These are phyloP conservation scores for Boechera stricta DNA, from an alignment of 345 rosid genomes.

Conservation along the genomic window DNA sequence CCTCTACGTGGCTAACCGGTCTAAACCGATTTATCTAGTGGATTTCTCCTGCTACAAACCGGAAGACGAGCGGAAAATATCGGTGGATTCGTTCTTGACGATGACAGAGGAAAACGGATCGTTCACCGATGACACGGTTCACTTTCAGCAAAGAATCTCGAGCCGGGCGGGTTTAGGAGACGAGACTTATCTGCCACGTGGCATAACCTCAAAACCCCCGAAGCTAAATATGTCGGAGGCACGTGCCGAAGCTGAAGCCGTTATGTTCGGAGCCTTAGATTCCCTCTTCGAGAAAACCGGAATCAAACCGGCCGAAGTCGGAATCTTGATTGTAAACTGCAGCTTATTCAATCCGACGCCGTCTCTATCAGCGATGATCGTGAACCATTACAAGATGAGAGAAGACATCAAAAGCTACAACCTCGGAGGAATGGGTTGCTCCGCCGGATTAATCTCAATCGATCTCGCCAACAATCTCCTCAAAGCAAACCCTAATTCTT, in stretches of 20 bases:
- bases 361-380: conserved; percentile 77
- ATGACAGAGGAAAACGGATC: conserved; percentile 62
- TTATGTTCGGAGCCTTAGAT: conserved; percentile 74
- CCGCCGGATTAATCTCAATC: conserved; percentile 84
- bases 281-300: conserved; percentile 66
- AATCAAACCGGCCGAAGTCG: conserved; percentile 59
- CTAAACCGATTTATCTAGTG: conserved; percentile 70
- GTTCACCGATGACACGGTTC: conserved; percentile 57
- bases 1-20: conserved; percentile 62
- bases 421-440: conserved; percentile 95
- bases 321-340: conserved; percentile 78
- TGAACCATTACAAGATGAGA: conserved; percentile 76
- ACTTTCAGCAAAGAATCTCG: conserved; percentile 67
- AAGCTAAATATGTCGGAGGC: conserved; percentile 75
- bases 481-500: conserved; percentile 68
- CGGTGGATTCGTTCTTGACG: conserved; percentile 61
- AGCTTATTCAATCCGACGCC: conserved; percentile 86
- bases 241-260: conserved; percentile 74
- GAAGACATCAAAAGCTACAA: conserved; percentile 75
- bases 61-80: conserved; percentile 60
- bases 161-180: conserved; percentile 74
- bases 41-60: conserved; percentile 82
- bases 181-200: conserved; percentile 72
- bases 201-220: conserved; percentile 66
- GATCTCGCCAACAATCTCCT: conserved; percentile 79